Base-by-base conservation (phyloP, 2,329 filamentous ascomycete genomes). In the Aspergillus pseudotamarii region DNA sequence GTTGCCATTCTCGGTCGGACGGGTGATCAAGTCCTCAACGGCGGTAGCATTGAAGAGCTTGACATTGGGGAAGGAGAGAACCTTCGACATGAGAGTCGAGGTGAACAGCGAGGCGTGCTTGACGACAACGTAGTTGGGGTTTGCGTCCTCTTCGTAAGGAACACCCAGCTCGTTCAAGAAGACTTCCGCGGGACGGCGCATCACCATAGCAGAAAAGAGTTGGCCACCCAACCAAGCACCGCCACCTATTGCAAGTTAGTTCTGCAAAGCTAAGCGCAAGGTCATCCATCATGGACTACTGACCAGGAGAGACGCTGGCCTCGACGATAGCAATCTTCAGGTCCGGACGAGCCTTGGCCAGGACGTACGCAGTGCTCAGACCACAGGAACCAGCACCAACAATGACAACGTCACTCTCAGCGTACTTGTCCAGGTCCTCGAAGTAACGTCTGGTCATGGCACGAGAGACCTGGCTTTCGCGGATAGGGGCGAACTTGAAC, bases 401-500 rank as follows among this genome's bases (percentile, higher is more conserved):
- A 76, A 97, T 96, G 82, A 97, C 93, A 74, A 97, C 89, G 84
- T 97, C 94, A 55, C 91, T 93, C 83, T 97, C 93, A 78, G 93
- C 93, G 76, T 96, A 95, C 65, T 81, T 87, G 83, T 97, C 92
- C 60, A 97, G 84, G 81, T 97, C 93, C 72, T 88, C 81, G 79
- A 97, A 97, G 89, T 97, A 97, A 77, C 93, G 92, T 58, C 91
- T 87, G 59, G 92, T 94, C 93, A 97, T 97, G 77, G 93, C 93
- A 67, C 93, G 92, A 57, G 92, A 94, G 76, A 97, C 93, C 81
- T 96, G 92, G 69, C 88, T 92, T 86, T 97, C 93, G 70, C 94
- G 91, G 80, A 97, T 97, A 60, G 91, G 91, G 58, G 89, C 86
- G 78, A 97, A 97, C 71, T 84, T 85, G 82, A 97, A 97, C 70